A percentile compares a stretch with the other conserved stretches of the same genome.
These are phyloP conservation scores for Saccharomycopsis sp. DNA, from an alignment of 805 yeast species.

Conservation along the genomic window DNA sequence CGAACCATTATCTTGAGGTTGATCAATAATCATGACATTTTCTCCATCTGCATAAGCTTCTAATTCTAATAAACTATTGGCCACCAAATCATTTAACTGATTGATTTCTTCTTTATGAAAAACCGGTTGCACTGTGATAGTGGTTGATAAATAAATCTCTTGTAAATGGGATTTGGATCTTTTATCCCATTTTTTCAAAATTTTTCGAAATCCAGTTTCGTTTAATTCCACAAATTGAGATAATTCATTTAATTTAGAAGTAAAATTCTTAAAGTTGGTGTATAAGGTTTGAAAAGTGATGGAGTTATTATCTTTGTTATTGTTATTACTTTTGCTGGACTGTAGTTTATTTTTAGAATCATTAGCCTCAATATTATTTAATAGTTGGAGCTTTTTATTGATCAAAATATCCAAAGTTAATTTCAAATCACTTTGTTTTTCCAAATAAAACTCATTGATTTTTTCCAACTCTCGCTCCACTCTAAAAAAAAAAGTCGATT, in stretches of 20 bases:
- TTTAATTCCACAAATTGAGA: conserved; percentile 93
- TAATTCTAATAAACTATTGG: conserved; percentile 57
- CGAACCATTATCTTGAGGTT: neutral
- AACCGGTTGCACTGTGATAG: conserved; percentile 93
- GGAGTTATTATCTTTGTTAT: conserved; percentile 28
- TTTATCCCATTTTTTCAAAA: conserved; percentile 96
- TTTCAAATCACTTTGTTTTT: conserved; percentile 81
- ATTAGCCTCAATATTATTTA: conserved; percentile 13
- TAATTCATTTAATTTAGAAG: conserved; percentile 76
- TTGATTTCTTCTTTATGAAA: conserved; percentile 86
- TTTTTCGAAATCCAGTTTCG: conserved; percentile 93
- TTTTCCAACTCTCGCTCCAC: conserved; percentile 92
- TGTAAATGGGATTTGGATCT: conserved; percentile 90
- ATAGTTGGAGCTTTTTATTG: conserved; percentile 54
- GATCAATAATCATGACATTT: conserved; percentile 20
- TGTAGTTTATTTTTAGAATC: conserved; percentile 1
- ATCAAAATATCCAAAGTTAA: conserved; percentile 67
- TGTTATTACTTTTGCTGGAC: neutral
- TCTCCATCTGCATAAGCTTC: conserved; percentile 59
- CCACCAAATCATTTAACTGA: conserved; percentile 67
- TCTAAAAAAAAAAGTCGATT: conserved; percentile 78
- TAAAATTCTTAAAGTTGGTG: conserved; percentile 81
- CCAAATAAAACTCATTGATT: conserved; percentile 84
- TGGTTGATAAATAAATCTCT: conserved; percentile 82
- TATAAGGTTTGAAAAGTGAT: conserved; percentile 73